Conservation (phyloP, 345 rosid species). For the Citrus australasica region DNA sequence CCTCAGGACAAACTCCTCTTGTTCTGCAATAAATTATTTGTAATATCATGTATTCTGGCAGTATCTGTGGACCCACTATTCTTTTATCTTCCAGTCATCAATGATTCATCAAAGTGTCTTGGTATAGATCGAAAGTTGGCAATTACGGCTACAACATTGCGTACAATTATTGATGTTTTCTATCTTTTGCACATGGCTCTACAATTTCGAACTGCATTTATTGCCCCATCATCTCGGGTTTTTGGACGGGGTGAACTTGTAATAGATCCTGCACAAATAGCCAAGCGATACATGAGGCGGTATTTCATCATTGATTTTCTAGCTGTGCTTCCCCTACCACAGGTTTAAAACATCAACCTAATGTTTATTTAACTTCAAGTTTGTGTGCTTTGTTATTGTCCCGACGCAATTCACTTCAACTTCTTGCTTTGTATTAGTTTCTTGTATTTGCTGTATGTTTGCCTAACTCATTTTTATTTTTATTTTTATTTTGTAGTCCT, state of each 20-base stretch:
- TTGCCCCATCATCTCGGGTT: constrained; percentile 95
- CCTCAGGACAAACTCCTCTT: constrained; percentile 90
- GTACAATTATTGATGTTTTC: constrained; percentile 74
- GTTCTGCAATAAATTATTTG: constrained; percentile 73
- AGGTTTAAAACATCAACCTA: constrained; percentile 40
- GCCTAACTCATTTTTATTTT: background rate
- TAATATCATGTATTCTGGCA: constrained; percentile 76
- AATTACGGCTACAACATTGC: constrained; percentile 65
- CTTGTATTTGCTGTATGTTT: background rate
- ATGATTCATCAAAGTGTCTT: constrained; percentile 46
- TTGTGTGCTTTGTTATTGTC: background rate
- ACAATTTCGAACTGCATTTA: constrained; percentile 93
- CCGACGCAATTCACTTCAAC: background rate
- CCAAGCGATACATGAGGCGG: constrained; percentile 72
- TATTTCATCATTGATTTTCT: constrained; percentile 86
- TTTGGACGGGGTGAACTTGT: constrained; percentile 99
- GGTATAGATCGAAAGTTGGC: constrained; percentile 74
- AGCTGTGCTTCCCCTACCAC: constrained; percentile 87
- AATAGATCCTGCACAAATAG: constrained; percentile 81
- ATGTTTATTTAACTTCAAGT: background rate
- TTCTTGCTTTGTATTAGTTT: constrained; percentile 10
- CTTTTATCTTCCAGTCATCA: constrained; percentile 84
- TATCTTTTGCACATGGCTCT: constrained; percentile 90
- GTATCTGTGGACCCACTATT: constrained; percentile 90
- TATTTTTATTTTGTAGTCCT: background rate